Evolutionary conservation across 495 filamentous ascomycete genomes (phyloP), one percentile per base, ranked within the genome.

Genomic region (Astrocystis sublimbata): DNA sequence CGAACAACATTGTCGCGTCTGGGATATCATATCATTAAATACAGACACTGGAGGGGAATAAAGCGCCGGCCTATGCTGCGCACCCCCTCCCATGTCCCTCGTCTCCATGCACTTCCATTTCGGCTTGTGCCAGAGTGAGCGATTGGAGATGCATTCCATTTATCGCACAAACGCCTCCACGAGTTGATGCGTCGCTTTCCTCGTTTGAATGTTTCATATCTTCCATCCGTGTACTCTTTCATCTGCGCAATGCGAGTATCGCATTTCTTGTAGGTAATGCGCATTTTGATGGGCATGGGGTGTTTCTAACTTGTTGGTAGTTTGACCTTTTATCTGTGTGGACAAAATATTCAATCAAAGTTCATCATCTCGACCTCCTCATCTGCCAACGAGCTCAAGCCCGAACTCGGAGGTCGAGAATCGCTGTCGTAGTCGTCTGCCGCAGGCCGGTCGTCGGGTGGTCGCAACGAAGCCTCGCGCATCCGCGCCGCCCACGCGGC

Each of bases 401-500:
- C 81, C 0, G 81, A 84, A 53, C 81, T 83, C 2, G 73, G 69
- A 2, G 80, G 76, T 40, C 81, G 61, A 6, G 78, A 80, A 10
- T 78, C 76, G 15, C 62, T 59, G 8, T 66, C 70, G 52, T 40
- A 59, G 17, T 68, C 68, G 38, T 38, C 10, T 49, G 51, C 40
- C 13, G 60, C 40, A 8, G 58, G 46, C 45, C 54, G 53, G 12
- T 65, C 58, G 26, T 67, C 54, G 0, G 69, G 56, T 24, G 68
- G 68, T 21, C 58, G 68, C 40, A 67, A 50, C 15, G 66, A 59
- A 2, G 68, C 61, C 13, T 71, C 64, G 21, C 65, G 65, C 63
- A 68, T 68, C 33, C 55, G 62, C 35, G 74, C 70, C 38, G 76
- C 70, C 92, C 92, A 96, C 50, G 87, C 86, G 3, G 79, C 76